A percentile compares a stretch with the other conserved stretches of the same genome.
These are phyloP conservation scores for Noccaea caerulescens DNA, from an alignment of 345 rosid genomes.

Conservation along the genomic window DNA sequence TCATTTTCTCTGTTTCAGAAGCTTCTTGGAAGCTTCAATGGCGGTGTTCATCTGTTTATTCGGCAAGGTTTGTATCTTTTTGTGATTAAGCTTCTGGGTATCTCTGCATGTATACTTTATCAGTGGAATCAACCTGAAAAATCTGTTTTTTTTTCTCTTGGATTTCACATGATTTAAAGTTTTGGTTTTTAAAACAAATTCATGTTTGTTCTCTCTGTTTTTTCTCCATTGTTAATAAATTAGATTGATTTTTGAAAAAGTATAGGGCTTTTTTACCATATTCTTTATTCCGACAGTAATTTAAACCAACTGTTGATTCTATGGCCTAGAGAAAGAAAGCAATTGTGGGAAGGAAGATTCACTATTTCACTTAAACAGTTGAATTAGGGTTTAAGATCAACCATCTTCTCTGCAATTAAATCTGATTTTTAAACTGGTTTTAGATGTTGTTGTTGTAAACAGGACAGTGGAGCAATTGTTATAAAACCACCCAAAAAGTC, in stretches of 20 bases:
- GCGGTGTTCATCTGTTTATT: conserved; percentile 63
- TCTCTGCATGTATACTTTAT: conserved; percentile 34
- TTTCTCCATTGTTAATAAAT: conserved; percentile 1
- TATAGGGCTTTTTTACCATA: not conserved
- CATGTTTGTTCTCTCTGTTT: not conserved
- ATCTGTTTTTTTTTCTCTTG: not conserved
- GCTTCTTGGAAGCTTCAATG: conserved; percentile 57
- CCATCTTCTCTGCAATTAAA: not conserved
- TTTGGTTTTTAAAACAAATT: not conserved
- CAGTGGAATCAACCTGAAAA: not conserved
- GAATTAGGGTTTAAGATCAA: not conserved
- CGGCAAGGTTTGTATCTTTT: conserved; percentile 53
- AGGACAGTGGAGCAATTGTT: conserved; percentile 61
- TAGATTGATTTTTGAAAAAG: not conserved
- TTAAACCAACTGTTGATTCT: not conserved
- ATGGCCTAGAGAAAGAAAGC: not conserved
- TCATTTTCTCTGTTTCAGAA: conserved; percentile 20
- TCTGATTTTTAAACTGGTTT: not conserved
- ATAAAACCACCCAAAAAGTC: conserved; percentile 75
- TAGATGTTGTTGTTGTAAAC: conserved; percentile 32
- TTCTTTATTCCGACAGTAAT: conserved; percentile 13
- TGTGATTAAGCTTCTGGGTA: conserved; percentile 28
- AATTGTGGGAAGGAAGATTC: conserved; percentile 2
- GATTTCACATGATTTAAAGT: not conserved
- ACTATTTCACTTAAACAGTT: not conserved